Evolutionary conservation across 75 land plant genomes (phyloP).

Genomic region (Azolla pinnata): DNA sequence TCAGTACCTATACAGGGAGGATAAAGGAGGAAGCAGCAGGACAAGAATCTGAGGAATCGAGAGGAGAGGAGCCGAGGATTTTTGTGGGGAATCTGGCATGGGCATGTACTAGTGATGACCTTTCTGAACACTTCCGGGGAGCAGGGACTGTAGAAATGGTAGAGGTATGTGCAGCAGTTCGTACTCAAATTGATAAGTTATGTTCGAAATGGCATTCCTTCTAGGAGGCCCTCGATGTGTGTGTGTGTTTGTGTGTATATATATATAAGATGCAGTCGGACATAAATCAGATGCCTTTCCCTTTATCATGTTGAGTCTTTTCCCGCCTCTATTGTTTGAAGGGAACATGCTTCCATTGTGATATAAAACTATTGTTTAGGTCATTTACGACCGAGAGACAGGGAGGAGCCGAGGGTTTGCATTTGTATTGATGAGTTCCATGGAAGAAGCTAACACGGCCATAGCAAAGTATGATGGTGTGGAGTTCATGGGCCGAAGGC

Average conservation of each 20-base stretch:
- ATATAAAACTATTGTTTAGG: conserved; percentile 24
- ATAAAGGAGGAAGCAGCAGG: too few relatives aligned
- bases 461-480: conserved; percentile 51
- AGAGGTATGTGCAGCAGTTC: too few relatives aligned
- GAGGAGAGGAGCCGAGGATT: conserved; percentile 43
- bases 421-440: conserved; percentile 58
- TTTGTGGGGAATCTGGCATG: conserved; percentile 74
- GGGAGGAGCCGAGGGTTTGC: conserved; percentile 78
- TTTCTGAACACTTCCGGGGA: conserved; percentile 44
- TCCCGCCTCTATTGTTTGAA: too few relatives aligned
- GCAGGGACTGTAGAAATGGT: conserved; percentile 45
- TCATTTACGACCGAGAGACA: conserved; percentile 48
- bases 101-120: conserved; percentile 37
- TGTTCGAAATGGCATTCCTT: too few relatives aligned
- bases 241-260: too few relatives aligned
- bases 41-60: too few relatives aligned
- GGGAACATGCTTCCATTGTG: neutral
- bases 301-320: too few relatives aligned
- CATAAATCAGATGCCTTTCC: too few relatives aligned
- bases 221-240: too few relatives aligned
- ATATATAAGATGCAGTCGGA: too few relatives aligned
- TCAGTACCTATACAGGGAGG: too few relatives aligned
- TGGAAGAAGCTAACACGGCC: conserved; percentile 48
- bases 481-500: conserved; percentile 2
- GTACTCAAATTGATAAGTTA: too few relatives aligned